Percentiles rank a stretch among this genome's conserved stretches.
Evolutionary conservation across 2,329 filamentous ascomycete species (phyloP).

Genomic region (Neocatenulostroma microsporum): DNA sequence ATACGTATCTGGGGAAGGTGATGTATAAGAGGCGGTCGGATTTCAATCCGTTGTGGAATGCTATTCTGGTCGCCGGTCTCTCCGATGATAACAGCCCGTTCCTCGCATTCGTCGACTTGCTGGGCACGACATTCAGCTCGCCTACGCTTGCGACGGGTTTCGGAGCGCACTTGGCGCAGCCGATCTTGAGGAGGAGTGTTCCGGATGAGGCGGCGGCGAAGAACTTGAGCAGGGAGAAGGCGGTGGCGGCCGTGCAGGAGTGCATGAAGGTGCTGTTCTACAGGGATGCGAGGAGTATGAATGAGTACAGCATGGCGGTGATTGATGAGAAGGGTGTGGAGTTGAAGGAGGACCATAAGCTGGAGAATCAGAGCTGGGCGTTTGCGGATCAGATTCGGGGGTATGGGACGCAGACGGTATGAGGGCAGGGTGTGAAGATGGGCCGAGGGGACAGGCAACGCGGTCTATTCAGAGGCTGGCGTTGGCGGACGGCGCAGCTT

Average conservation of each 20-base stretch:
- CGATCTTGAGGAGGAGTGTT: conserved; percentile 74
- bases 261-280: conserved; percentile 99
- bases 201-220: conserved; percentile 74
- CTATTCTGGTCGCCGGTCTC: conserved; percentile 81
- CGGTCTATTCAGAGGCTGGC: too few relatives aligned
- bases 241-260: conserved; percentile 73
- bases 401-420: conserved; percentile 71
- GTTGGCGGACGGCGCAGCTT: too few relatives aligned
- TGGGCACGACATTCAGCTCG: conserved; percentile 83
- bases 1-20: conserved; percentile 93
- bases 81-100: conserved; percentile 75
- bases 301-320: conserved; percentile 84
- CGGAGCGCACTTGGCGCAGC: conserved; percentile 85
- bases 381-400: conserved; percentile 93
- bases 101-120: conserved; percentile 81
- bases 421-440: too few relatives aligned
- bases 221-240: conserved; percentile 66
- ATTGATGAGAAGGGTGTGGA: conserved; percentile 77
- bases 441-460: too few relatives aligned
- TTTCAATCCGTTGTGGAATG: conserved; percentile 97
- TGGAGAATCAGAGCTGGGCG: conserved; percentile 95
- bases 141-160: conserved; percentile 91
- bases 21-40: conserved; percentile 91
- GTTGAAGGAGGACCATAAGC: conserved; percentile 71
- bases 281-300: conserved; percentile 85